These are phyloP conservation scores for Clonostachys byssicola DNA, from an alignment of 2,329 filamentous ascomycete genomes.

Conservation along the genomic window DNA sequence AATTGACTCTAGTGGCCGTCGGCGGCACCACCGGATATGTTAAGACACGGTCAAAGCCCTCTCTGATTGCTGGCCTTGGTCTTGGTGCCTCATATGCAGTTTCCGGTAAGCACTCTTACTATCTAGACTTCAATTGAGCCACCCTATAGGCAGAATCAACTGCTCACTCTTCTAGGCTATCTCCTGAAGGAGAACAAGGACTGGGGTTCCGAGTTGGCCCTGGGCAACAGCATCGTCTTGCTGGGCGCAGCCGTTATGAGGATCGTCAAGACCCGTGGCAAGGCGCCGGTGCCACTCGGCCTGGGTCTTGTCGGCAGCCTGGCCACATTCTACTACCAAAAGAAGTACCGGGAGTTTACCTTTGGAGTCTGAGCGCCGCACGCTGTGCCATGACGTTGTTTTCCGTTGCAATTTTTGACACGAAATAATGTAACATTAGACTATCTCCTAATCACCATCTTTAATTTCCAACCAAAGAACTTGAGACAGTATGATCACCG, in stretches of 20 bases:
- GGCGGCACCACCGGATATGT: not conserved
- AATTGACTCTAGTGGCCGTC: not conserved
- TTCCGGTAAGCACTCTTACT: not conserved
- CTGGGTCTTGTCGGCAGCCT: conserved; percentile 24
- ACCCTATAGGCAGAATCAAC: not conserved
- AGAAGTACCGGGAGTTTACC: conserved; percentile 32
- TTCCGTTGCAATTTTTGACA: no score
- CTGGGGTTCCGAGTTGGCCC: conserved; percentile 33
- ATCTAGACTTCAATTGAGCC: not conserved
- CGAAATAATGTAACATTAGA: no score
- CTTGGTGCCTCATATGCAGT: not conserved
- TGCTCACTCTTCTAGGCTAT: conserved; percentile 19
- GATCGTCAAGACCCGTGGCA: conserved; percentile 29
- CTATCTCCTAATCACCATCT: no score
- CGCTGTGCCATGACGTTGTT: no score
- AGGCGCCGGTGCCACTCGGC: conserved; percentile 26
- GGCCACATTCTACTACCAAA: conserved; percentile 33
- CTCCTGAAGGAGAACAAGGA: conserved; percentile 35
- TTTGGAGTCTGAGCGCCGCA: conserved; percentile 23
- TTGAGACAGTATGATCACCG: no score
- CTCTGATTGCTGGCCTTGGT: not conserved
- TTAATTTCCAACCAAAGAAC: no score
- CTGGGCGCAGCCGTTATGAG: conserved; percentile 28
- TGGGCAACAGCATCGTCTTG: conserved; percentile 30
- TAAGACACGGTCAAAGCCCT: not conserved